Base-by-base conservation (phyloP, 2,329 filamentous ascomycete genomes). In the Tolypocladium album region DNA sequence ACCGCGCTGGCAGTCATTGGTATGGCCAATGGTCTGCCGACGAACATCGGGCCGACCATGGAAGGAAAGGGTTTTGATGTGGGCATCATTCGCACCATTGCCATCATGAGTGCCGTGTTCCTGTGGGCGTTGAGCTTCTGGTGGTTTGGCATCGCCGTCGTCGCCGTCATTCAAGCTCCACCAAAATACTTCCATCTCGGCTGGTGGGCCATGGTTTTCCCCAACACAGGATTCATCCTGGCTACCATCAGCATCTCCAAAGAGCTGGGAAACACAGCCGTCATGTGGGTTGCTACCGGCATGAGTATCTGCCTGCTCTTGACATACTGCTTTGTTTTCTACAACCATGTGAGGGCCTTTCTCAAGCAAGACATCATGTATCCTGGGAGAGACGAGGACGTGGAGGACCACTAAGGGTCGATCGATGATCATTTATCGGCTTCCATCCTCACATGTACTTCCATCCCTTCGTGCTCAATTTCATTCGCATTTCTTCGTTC, bases 1-100 rank as follows among this genome's bases (percentile, higher is more conserved):
- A 90, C 88, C 0, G 84, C 83, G 1, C 75, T 90, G 17, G 87
- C 88, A 0, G 77, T 90, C 47, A 82, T 90, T 43, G 87, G 87
- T 56, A 87, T 90, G 80, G 80, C 86, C 0, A 69, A 70, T 40
- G 61, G 65, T 3, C 65, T 71, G 4, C 79, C 81, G 8, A 72
- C 75, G 52, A 72, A 72, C 9, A 72, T 83, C 36, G 77, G 81
- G 58, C 71, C 70, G 15, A 72, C 75, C 43, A 61, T 69, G 52
- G 75, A 79, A 40, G 76, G 78, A 6, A 58, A 79, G 27, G 43
- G 63, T 34, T 67, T 79, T 7, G 77, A 82, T 45, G 66, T 76
- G 60, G 66, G 69, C 27, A 69, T 78, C 7, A 74, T 84, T 61
- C 72, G 75, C 27, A 78, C 75, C 8, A 72, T 80, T 59, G 78